Conservation (phyloP, 2,329 filamentous ascomycete species). For the Paecilomyces sp. region DNA sequence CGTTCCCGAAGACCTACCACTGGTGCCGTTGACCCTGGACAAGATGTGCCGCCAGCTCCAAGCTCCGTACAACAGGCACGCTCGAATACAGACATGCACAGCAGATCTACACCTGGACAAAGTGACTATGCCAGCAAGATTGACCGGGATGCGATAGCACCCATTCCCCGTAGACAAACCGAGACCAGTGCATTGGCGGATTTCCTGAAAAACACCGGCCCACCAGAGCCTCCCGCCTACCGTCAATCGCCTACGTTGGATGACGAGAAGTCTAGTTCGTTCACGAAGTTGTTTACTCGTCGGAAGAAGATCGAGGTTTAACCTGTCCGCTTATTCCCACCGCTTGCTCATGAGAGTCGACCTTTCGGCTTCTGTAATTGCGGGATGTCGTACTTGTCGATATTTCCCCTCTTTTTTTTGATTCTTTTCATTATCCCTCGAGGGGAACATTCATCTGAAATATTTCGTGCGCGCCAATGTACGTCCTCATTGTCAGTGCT, state of each 20-base stretch:
- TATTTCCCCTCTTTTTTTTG: neutral
- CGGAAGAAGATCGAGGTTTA: constrained; percentile 17
- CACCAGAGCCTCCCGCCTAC: constrained; percentile 40
- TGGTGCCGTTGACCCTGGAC: neutral
- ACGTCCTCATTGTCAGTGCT: neutral
- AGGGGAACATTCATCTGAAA: neutral
- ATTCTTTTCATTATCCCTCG: neutral
- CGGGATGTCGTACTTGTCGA: neutral
- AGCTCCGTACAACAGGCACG: neutral
- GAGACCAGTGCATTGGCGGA: constrained; percentile 63
- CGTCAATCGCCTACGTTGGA: constrained; percentile 7
- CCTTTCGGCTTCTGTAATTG: neutral
- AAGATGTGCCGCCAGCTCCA: constrained; percentile 1
- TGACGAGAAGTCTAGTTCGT: constrained; percentile 12
- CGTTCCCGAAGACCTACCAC: constrained; percentile 15
- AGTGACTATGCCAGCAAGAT: constrained; percentile 33
- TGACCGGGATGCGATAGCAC: constrained; percentile 20
- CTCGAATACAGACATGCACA: constrained; percentile 18
- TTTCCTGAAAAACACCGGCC: constrained; percentile 64
- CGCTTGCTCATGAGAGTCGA: neutral
- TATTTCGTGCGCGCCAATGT: neutral
- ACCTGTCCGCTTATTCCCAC: neutral
- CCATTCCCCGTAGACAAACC: constrained; percentile 20
- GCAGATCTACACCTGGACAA: constrained; percentile 19
- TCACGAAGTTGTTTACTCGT: constrained; percentile 16